These are phyloP conservation scores for Podila epicladia DNA, from an alignment of 192 early-diverging fungal species.

Conservation along the genomic window DNA sequence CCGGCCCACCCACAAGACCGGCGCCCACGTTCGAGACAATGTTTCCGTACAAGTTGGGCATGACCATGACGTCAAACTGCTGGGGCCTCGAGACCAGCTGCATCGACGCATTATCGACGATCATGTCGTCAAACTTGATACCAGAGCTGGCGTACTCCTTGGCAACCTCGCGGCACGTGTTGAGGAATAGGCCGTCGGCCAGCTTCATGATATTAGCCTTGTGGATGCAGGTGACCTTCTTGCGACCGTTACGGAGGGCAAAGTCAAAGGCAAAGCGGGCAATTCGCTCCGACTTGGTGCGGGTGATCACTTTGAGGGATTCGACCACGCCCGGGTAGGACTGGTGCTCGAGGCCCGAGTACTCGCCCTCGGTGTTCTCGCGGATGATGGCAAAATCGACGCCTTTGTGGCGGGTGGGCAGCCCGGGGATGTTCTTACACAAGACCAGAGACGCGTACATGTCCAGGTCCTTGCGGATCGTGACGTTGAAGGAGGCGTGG, in stretches of 20 bases:
- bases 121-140: slow-evolving; percentile 98
- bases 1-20: slow-evolving; percentile 93
- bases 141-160: slow-evolving; percentile 89
- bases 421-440: slow-evolving; percentile 89
- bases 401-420: slow-evolving; percentile 86
- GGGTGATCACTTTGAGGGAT: slow-evolving; percentile 96
- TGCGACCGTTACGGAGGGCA: slow-evolving; percentile 94
- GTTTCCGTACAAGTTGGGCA: slow-evolving; percentile 99
- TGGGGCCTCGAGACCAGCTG: slow-evolving; percentile 96
- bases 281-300: slow-evolving; percentile 97
- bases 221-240: slow-evolving; percentile 98
- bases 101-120: slow-evolving; percentile 99
- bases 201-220: slow-evolving; percentile 99
- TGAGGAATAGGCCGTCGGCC: slow-evolving; percentile 97
- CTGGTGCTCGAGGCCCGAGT: slow-evolving; percentile 98
- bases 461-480: slow-evolving; percentile 96
- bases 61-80: slow-evolving; percentile 99
- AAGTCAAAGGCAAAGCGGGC: slow-evolving; percentile 98
- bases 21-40: slow-evolving; percentile 98
- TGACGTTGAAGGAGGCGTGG: slow-evolving; percentile 95
- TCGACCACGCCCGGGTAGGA: slow-evolving; percentile 98
- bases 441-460: slow-evolving; percentile 96
- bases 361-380: slow-evolving; percentile 99
- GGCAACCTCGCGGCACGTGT: slow-evolving; percentile 92
- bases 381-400: slow-evolving; percentile 99